Base-by-base conservation (phyloP, 2,329 filamentous ascomycete genomes). In the Trichoderma harzianum region DNA sequence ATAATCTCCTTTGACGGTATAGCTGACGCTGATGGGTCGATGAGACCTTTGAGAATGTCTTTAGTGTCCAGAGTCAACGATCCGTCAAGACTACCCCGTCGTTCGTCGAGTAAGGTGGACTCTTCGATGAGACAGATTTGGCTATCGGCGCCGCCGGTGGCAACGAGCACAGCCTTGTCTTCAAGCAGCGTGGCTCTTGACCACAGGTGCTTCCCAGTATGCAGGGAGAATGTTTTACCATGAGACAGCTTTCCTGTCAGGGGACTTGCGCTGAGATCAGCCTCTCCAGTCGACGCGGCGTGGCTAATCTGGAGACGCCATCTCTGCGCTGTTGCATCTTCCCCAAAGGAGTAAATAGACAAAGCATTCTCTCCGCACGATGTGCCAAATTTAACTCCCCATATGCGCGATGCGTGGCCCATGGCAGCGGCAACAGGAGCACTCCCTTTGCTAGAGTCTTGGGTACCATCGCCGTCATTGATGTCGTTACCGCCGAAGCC, bases 151-250 rank as follows among this genome's bases (percentile, higher is more conserved):
- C 93, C 96, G 14, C 96, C 96, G 2, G 93, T 94, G 5, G 88
- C 90, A 24, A 94, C 80, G 1, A 86, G 73, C 0, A 84, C 79
- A 16, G 79, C 75, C 1, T 78, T 76, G 2, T 77, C 75, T 72
- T 74, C 72, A 21, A 71, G 71, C 3, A 80, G 75, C 8, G 86
- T 73, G 14, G 88, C 89, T 47, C 90, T 86, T 0, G 94, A 91
- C 95, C 95, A 98, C 7, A 98, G 90, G 78, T 98, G 94, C 80
- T 98, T 99, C 7, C 96, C 96, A 39, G 85, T 86, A 78, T 98
- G 95, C 72, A 90, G 88, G 3, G 87, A 85, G 64, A 89, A 87
- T 8, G 86, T 89, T 2, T 85, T 83, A 2, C 85, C 78, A 65
- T 92, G 87, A 14, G 80, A 80, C 57, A 94, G 79, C 7, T 75